phyloP scores from a whole-genome alignment of 257 asterid species.

The Sherardia arvensis region DNA sequence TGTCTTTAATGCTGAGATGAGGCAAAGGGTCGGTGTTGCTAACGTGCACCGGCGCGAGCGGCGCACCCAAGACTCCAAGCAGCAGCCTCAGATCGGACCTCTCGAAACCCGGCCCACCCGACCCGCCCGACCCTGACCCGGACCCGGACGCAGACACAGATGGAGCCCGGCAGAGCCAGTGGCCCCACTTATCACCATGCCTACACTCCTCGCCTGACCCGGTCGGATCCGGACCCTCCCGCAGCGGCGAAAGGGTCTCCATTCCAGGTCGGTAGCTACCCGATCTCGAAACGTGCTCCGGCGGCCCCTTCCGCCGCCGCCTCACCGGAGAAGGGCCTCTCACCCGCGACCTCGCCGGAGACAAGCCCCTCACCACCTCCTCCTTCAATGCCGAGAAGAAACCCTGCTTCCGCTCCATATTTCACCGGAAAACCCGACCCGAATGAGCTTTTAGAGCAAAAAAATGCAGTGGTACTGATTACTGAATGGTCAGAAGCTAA shows the following conservation, averaged over 20 bases:
- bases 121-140: conserved; percentile 29
- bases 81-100: conserved; percentile 59
- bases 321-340: conserved; percentile 57
- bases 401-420: conserved; percentile 61
- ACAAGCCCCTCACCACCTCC: conserved; percentile 62
- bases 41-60: conserved; percentile 68
- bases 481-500: too few relatives aligned
- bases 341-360: conserved; percentile 51
- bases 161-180: conserved; percentile 69
- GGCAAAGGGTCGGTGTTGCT: conserved; percentile 54
- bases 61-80: conserved; percentile 75
- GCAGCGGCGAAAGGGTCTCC: conserved; percentile 53
- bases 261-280: conserved; percentile 47
- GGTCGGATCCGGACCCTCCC: conserved; percentile 76
- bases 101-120: conserved; percentile 34
- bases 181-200: conserved; percentile 44
- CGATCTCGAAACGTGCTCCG: conserved; percentile 52
- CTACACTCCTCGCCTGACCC: conserved; percentile 36
- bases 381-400: conserved; percentile 57
- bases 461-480: background rate
- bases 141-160: conserved; percentile 36
- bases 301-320: conserved; percentile 39
- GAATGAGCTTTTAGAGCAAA: background rate
- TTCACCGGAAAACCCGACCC: background rate
- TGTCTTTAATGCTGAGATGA: conserved; percentile 58